Evolutionary conservation across 805 yeast genomes (phyloP).

Genomic region (Grigorovia yakushimaensis): DNA sequence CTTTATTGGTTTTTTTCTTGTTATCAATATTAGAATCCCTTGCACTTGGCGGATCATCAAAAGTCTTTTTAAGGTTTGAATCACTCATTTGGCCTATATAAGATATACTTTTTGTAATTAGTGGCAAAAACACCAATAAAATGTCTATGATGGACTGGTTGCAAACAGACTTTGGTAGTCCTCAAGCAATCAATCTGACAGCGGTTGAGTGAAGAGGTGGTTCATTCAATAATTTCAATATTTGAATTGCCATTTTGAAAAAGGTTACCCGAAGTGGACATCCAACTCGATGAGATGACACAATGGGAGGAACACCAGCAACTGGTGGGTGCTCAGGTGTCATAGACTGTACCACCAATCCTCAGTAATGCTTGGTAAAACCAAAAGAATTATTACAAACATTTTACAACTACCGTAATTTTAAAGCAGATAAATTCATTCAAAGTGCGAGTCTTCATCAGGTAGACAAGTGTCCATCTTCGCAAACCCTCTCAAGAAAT

Average conservation of each 20-base stretch:
- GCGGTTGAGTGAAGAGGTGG: too few species aligned
- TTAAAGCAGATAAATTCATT: too few species aligned
- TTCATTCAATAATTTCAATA: too few species aligned
- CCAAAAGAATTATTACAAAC: too few species aligned
- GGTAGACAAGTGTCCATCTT: constrained; percentile 54
- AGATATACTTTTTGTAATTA: neutral
- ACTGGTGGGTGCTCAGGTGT: too few species aligned
- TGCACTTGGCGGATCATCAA: neutral
- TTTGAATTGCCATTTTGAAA: too few species aligned
- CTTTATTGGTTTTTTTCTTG: neutral
- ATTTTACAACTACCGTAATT: too few species aligned
- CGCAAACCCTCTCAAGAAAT: constrained; percentile 37
- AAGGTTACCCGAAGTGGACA: too few species aligned
- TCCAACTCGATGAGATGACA: too few species aligned
- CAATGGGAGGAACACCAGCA: too few species aligned
- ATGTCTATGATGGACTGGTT: neutral
- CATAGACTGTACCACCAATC: too few species aligned
- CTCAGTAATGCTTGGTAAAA: too few species aligned
- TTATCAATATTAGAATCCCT: neutral
- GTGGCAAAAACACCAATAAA: neutral
- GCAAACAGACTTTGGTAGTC: neutral
- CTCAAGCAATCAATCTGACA: neutral
- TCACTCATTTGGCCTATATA: neutral
- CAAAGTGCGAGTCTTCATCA: constrained; percentile 6
- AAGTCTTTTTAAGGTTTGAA: neutral